These are phyloP conservation scores for Chlamydomonas reinhardtii DNA, from an alignment of 163 green algal genomes.

Conservation along the genomic window DNA sequence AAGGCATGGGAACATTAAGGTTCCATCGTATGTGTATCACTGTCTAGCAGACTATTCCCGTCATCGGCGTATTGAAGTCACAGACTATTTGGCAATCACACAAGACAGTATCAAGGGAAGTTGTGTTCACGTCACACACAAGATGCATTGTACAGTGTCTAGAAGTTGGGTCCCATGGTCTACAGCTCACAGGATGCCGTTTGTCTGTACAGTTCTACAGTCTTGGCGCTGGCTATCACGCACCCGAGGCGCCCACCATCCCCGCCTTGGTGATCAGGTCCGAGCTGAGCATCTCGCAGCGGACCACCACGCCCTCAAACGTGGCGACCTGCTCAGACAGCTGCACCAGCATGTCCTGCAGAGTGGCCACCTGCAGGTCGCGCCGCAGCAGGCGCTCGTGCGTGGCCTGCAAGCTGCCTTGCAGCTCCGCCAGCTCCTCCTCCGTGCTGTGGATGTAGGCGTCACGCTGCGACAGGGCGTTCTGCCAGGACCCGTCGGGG, in stretches of 20 bases:
- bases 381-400: constrained; percentile 26
- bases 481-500: neutral
- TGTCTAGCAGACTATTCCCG: too few species aligned
- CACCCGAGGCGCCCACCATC: neutral
- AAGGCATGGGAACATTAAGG: too few species aligned
- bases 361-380: constrained; percentile 12
- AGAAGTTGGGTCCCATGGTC: too few species aligned
- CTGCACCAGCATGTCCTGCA: constrained; percentile 46
- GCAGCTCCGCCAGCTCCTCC: constrained; percentile 8
- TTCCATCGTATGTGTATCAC: too few species aligned
- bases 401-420: neutral
- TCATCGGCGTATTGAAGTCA: too few species aligned
- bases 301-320: constrained; percentile 24
- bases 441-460: neutral
- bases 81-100: too few species aligned
- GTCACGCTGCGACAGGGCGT: neutral
- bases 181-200: too few species aligned
- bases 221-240: neutral
- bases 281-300: constrained; percentile 39
- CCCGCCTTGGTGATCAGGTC: constrained; percentile 19
- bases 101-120: too few species aligned
- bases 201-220: neutral
- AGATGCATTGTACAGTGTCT: too few species aligned
- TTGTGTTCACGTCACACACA: too few species aligned
- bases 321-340: constrained; percentile 30